phyloP scores from a whole-genome alignment of 306 rosid species.

The Medicago lupulina region DNA sequence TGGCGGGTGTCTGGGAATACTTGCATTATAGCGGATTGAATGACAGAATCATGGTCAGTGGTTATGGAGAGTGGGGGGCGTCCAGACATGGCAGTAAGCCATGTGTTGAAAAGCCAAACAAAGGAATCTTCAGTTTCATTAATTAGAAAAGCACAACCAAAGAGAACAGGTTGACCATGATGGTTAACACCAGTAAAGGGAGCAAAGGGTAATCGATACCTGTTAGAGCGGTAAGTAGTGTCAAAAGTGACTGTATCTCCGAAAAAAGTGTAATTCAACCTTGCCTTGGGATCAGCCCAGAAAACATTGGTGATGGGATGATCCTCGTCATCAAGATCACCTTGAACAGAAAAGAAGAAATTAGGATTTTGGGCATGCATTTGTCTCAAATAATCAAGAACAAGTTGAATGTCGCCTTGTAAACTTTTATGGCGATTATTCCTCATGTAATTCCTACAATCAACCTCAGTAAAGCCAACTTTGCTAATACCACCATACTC shows the following conservation, averaged over 20 bases:
- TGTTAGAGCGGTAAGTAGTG: slow-evolving; percentile 95
- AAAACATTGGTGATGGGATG: slow-evolving; percentile 74
- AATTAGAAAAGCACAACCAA: slow-evolving; percentile 94
- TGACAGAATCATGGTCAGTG: slow-evolving; percentile 87
- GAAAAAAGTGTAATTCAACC: slow-evolving; percentile 79
- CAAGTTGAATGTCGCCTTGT: slow-evolving; percentile 91
- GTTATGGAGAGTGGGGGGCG: slow-evolving; percentile 86
- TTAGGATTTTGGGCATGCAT: slow-evolving; percentile 78
- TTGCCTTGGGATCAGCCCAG: slow-evolving; percentile 96
- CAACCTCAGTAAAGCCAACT: slow-evolving; percentile 98
- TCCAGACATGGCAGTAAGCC: slow-evolving; percentile 96
- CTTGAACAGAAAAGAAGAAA: slow-evolving; percentile 92
- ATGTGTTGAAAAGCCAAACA: slow-evolving; percentile 89
- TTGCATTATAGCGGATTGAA: slow-evolving; percentile 75
- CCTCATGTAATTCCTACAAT: slow-evolving; percentile 98
- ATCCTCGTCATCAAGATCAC: slow-evolving; percentile 50
- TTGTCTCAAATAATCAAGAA: slow-evolving; percentile 87
- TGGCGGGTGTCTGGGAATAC: slow-evolving; percentile 92
- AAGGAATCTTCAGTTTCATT: slow-evolving; percentile 93
- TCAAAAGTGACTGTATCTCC: slow-evolving; percentile 98
- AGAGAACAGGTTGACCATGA: slow-evolving; percentile 95
- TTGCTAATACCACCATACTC: slow-evolving; percentile 97
- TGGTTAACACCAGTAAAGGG: slow-evolving; percentile 97
- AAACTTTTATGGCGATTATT: slow-evolving; percentile 89
- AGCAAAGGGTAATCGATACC: slow-evolving; percentile 96